These are phyloP conservation scores for Cryoendolithus antarcticus DNA, from an alignment of 2,329 filamentous ascomycete genomes.

Conservation along the genomic window DNA sequence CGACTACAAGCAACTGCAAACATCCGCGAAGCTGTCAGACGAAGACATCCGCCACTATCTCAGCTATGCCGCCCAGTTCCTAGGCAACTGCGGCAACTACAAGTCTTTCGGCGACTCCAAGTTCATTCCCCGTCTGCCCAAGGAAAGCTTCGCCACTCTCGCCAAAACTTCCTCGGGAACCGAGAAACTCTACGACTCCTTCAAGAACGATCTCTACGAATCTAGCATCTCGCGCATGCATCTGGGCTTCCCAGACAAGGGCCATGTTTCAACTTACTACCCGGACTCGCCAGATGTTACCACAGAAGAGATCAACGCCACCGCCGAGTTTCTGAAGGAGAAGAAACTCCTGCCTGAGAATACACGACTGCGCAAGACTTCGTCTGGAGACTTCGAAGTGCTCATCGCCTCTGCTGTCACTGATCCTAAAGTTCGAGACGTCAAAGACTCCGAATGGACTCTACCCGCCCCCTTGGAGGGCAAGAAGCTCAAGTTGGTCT, in stretches of 20 bases:
- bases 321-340: conserved; percentile 36
- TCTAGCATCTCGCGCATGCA: conserved; percentile 32
- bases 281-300: conserved; percentile 37
- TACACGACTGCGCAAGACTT: conserved; percentile 34
- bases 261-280: conserved; percentile 39
- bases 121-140: conserved; percentile 36
- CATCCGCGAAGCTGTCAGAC: conserved; percentile 30
- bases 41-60: conserved; percentile 29
- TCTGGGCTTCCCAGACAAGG: conserved; percentile 36
- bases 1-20: conserved; percentile 35
- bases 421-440: conserved; percentile 29
- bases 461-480: conserved; percentile 30
- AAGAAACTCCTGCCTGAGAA: conserved; percentile 38
- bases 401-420: conserved; percentile 36
- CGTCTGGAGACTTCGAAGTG: conserved; percentile 32
- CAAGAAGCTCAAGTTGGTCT: conserved; percentile 34
- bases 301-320: conserved; percentile 33
- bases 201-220: conserved; percentile 35
- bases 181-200: conserved; percentile 28
- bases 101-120: conserved; percentile 40
- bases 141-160: conserved; percentile 32
- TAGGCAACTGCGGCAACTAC: conserved; percentile 44
- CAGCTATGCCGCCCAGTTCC: conserved; percentile 34
- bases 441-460: conserved; percentile 34
- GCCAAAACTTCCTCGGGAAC: conserved; percentile 29